These are phyloP conservation scores for Scheffersomyces titani DNA, from an alignment of 1,139 yeast genomes.

Conservation along the genomic window DNA sequence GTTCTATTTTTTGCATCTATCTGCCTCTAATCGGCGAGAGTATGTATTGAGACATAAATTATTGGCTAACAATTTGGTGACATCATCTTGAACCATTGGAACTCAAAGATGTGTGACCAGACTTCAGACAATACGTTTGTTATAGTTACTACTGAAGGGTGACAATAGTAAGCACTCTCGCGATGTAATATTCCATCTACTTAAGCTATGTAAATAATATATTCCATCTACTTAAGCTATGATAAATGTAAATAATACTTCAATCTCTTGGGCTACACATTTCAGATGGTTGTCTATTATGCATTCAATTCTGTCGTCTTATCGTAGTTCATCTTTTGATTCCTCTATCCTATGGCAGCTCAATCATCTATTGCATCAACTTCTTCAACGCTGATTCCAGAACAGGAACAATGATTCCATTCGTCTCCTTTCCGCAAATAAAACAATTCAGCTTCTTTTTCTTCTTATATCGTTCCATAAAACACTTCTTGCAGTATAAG, in stretches of 20 bases:
- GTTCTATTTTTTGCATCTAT: neutral
- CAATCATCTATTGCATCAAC: neutral
- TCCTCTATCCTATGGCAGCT: no score
- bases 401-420: constrained; percentile 48
- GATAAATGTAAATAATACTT: no score
- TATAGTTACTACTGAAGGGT: no score
- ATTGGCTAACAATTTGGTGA: neutral
- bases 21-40: neutral
- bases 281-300: no score
- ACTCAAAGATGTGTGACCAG: no score
- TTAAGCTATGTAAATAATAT: no score
- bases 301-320: neutral
- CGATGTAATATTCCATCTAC: no score
- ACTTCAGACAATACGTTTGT: no score
- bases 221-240: no score
- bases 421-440: constrained; percentile 59
- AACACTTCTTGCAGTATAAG: constrained; percentile 67
- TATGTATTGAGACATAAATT: neutral
- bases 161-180: no score
- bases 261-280: no score
- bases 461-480: constrained; percentile 49
- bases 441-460: constrained; percentile 47
- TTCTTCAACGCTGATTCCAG: constrained; percentile 11
- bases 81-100: neutral
- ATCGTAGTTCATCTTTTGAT: neutral